A percentile compares a stretch with the other conserved stretches of the same genome.
Evolutionary conservation across 495 filamentous ascomycete genomes (phyloP).

Genomic region (Penicillium chermesinum): DNA sequence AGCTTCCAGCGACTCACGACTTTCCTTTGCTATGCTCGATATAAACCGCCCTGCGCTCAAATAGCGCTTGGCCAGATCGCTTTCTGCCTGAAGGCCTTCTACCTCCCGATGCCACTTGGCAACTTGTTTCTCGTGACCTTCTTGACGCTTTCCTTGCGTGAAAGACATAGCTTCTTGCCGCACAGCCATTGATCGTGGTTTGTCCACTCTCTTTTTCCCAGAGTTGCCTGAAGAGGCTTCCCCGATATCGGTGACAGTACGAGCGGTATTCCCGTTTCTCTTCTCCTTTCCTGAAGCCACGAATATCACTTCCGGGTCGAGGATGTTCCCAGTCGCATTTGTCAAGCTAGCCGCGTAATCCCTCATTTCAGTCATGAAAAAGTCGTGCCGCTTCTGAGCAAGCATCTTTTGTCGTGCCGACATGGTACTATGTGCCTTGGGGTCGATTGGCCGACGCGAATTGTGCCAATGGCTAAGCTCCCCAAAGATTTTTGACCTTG

Average conservation of each 20-base stretch:
- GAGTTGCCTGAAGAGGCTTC: no score
- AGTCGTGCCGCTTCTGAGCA: slow-evolving; percentile 15
- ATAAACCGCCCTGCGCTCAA: not conserved
- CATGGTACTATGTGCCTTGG: slow-evolving; percentile 18
- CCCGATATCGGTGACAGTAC: no score
- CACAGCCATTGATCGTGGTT: no score
- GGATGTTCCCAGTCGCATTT: no score
- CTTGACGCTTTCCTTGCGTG: no score
- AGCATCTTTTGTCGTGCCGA: slow-evolving; percentile 3
- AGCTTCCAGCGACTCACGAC: slow-evolving; percentile 11
- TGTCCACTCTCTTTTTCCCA: no score
- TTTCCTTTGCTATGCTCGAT: slow-evolving; percentile 18
- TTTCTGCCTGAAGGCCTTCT: not conserved
- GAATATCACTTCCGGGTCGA: no score
- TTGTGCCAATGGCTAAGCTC: slow-evolving; percentile 67
- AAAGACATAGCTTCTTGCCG: no score
- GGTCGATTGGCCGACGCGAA: slow-evolving; percentile 45
- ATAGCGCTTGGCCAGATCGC: not conserved
- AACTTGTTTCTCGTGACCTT: not conserved
- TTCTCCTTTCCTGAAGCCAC: no score
- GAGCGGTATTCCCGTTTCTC: no score
- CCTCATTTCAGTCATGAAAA: slow-evolving; percentile 40
- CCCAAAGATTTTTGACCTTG: slow-evolving; percentile 39
- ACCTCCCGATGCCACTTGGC: not conserved
- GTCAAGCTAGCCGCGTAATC: slow-evolving; percentile 63